Percentiles rank a stretch among this genome's conserved stretches.
Conservation (phyloP, 228 moss, liverwort and hornwort species). For the Sphagnum fallax region DNA sequence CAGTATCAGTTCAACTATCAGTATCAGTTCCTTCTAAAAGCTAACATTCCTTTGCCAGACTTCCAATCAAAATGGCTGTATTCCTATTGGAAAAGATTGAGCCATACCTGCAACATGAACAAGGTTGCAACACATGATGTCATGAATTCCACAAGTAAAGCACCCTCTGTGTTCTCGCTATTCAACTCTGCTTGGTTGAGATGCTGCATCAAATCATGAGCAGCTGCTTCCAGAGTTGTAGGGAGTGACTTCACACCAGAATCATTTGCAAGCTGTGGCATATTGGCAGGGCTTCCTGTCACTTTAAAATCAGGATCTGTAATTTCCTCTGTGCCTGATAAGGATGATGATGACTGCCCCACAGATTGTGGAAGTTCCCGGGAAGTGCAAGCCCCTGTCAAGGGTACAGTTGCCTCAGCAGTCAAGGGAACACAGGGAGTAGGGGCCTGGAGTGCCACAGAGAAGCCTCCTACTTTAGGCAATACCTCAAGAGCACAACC, state of each 20-base stretch:
- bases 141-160: conserved; percentile 64
- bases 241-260: conserved; percentile 19
- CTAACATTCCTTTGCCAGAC: too few relatives aligned
- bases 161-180: conserved; percentile 38
- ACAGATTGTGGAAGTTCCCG: conserved; percentile 8
- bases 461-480: conserved; percentile 24
- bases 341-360: conserved; percentile 50
- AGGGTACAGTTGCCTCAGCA: conserved; percentile 27
- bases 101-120: conserved; percentile 85
- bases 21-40: too few relatives aligned
- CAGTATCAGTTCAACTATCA: too few relatives aligned
- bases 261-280: conserved; percentile 20
- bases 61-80: too few relatives aligned
- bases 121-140: conserved; percentile 88
- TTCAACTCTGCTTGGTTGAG: conserved; percentile 20
- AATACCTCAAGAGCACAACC: conserved; percentile 67
- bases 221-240: conserved; percentile 26
- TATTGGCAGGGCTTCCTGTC: conserved; percentile 32
- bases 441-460: conserved; percentile 25
- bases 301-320: conserved; percentile 47
- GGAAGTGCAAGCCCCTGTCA: conserved; percentile 9
- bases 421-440: conserved; percentile 15
- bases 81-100: too few relatives aligned
- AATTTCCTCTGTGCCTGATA: conserved; percentile 40
- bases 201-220: conserved; percentile 32